These are phyloP conservation scores for Westerdykella aurantiaca DNA, from an alignment of 2,329 filamentous ascomycete species.

Conservation along the genomic window DNA sequence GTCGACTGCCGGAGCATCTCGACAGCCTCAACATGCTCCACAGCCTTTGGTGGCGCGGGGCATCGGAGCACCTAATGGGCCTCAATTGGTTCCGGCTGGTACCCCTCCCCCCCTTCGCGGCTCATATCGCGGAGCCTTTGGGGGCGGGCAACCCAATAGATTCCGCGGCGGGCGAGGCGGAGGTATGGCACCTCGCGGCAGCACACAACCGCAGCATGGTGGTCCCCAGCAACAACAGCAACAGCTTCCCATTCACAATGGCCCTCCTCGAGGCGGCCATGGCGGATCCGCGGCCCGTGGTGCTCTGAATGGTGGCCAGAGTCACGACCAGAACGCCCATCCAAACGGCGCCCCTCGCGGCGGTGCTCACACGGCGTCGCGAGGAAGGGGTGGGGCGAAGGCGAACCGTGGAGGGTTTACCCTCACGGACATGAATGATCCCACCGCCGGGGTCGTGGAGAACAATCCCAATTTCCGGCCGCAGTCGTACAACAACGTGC, in stretches of 20 bases:
- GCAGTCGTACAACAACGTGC: slow-evolving; percentile 38
- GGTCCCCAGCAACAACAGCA: slow-evolving; percentile 27
- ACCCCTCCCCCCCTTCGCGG: slow-evolving; percentile 54
- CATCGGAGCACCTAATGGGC: slow-evolving; percentile 53
- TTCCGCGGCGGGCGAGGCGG: slow-evolving; percentile 38
- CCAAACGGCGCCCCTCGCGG: slow-evolving; percentile 25
- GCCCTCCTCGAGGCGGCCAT: slow-evolving; percentile 35
- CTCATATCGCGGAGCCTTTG: slow-evolving; percentile 54
- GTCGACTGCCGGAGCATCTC: slow-evolving; percentile 54
- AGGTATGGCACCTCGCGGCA: slow-evolving; percentile 28
- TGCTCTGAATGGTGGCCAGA: slow-evolving; percentile 19
- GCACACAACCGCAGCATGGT: slow-evolving; percentile 20
- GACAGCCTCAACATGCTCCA: slow-evolving; percentile 44
- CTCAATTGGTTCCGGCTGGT: slow-evolving; percentile 55
- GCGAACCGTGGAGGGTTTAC: slow-evolving; percentile 42
- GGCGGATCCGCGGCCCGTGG: slow-evolving; percentile 36
- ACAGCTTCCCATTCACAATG: slow-evolving; percentile 37
- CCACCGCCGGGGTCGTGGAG: slow-evolving; percentile 48
- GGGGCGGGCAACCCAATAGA: slow-evolving; percentile 40
- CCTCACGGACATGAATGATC: slow-evolving; percentile 46
- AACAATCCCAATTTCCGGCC: slow-evolving; percentile 54
- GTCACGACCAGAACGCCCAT: slow-evolving; percentile 21
- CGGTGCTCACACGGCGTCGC: slow-evolving; percentile 29
- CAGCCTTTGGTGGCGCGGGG: slow-evolving; percentile 50
- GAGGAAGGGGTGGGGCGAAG: slow-evolving; percentile 37